Base-by-base conservation (phyloP, 2,329 filamentous ascomycete genomes). In the Aspergillus pseudonomiae region DNA sequence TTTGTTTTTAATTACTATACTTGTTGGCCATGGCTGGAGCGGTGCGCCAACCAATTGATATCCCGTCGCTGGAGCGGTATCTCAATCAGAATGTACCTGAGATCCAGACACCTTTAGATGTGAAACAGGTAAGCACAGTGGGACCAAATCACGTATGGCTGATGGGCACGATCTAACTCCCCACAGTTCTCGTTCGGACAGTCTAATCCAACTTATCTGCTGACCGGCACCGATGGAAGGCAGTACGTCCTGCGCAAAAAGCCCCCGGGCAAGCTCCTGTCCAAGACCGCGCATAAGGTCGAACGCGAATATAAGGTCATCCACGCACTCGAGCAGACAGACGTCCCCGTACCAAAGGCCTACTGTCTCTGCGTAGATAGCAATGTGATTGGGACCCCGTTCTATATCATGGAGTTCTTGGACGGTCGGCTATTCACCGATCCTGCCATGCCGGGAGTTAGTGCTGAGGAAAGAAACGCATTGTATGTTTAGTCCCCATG, bases 341-440 rank as follows among this genome's bases (percentile, higher is more conserved):
- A 92, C 75, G 93, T 98, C 10, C 92, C 94, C 0, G 93, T 97
- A 0, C 95, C 95, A 5, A 89, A 86, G 76, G 88, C 92, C 12
- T 90, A 93, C 77, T 91, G 89, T 73, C 86, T 98, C 21, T 99
- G 95, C 80, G 91, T 96, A 78, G 94, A 98, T 79, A 82, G 84
- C 46, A 81, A 79, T 62, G 84, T 98, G 43, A 84, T 98, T 67
- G 95, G 94, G 61, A 98, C 94, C 9, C 87, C 93, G 6, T 99
- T 98, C 79, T 98, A 99, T 81, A 89, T 98, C 74, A 98, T 99
- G 95, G 89, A 93, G 77, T 98, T 95, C 77, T 84, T 98, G 65
- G 91, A 96, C 74, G 95, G 95, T 24, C 89, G 95, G 73, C 96
- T 97, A 80, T 92, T 98, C 74, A 92, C 94, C 73, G 93, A 98